Evolutionary conservation across 352 stramenopile genomes (phyloP), one percentile per base, ranked within the genome.

Genomic region (Phytophthora pisi): DNA sequence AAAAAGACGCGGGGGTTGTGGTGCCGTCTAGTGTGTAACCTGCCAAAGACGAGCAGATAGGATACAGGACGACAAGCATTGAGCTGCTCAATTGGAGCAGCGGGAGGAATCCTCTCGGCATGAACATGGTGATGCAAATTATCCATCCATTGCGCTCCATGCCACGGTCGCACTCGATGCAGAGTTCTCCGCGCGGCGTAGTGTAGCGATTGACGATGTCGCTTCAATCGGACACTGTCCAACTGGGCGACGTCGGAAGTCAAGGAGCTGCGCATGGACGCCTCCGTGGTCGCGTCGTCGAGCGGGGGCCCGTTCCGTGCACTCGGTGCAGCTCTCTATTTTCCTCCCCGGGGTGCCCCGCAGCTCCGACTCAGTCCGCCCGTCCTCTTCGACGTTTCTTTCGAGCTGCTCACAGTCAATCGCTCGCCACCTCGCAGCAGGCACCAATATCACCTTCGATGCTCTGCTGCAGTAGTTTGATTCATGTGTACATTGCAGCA

Each of bases 191-290:
- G 10, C 4, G n/a, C 62, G 36, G 40, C 46, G 38, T 54, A 13
- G 40, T 20, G 20, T 20, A 20, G 36, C 49, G 53, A 51, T 24
- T 46, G 28, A 56, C 42, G 30, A 46, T 59, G 53, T 42, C 43
- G 46, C 54, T 64, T 53, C 61, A 64, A 64, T 54, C 28, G 47
- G 61, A 68, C 61, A 55, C 26, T 49, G 40, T 66, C 59, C 45
- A 66, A 46, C 28, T 64, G 57, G 43, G 34, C 61, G 51, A 66
- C 64, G 64, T 70, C 64, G 57, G 64, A 66, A 70, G 50, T 69
- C 55, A 43, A 61, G 53, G 38, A 40, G 24, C 18, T 36, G 30
- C 30, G 30, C 30, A 34, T 34, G 30, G 30, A 34, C 30, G 11
- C 30, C 34, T 40, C 34, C 46, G 63, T 70, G 50, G 63, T 70